Evolutionary conservation across 345 rosid species (phyloP), one percentile per base, ranked within the genome.

Genomic region (Hevea brasiliensis): DNA sequence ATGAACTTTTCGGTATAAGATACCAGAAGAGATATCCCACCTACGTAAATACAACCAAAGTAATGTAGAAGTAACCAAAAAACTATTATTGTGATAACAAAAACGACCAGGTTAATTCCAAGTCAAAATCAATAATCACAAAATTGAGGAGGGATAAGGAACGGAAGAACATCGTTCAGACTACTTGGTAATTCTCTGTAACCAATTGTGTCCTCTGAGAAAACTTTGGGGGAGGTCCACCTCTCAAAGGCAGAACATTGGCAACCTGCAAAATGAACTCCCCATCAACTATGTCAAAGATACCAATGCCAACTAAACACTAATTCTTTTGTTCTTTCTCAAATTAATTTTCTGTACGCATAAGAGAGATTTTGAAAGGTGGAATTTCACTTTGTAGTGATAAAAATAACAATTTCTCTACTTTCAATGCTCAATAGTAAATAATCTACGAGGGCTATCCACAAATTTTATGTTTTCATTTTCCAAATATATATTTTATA

Each of bases 151-250:
- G 24, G 3, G 32, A 57, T 23, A 32, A 32, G 37, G 37, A 32
- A 32, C 4, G 37, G 37, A 26, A 2, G 12, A 55, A n/a, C 59
- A 37, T 8, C 24, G 58, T 13, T 92, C 86, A 95, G 42, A 87
- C 79, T 54, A 96, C 95, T 85, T 89, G 97, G 80, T 93, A 96
- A 71, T 81, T 89, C 77, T 96, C 97, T 14, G 98, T 79, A 50
- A 89, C 73, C 81, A 96, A 77, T 62, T 80, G 91, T 21, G 92
- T 89, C 85, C 96, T 88, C 81, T 94, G 98, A 57, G 90, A 79
- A 76, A 87, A 92, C 89, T 80, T 92, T 4, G 98, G 97, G 32
- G 93, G 77, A 41, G 85, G 65, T 85, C 97, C 87, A 18, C 88
- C 92, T 84, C 74, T 85, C 65, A 91, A 77, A 50, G 97, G 97